phyloP scores from a whole-genome alignment of 1,139 yeast genomes.

The Suhomyces kunorum region DNA sequence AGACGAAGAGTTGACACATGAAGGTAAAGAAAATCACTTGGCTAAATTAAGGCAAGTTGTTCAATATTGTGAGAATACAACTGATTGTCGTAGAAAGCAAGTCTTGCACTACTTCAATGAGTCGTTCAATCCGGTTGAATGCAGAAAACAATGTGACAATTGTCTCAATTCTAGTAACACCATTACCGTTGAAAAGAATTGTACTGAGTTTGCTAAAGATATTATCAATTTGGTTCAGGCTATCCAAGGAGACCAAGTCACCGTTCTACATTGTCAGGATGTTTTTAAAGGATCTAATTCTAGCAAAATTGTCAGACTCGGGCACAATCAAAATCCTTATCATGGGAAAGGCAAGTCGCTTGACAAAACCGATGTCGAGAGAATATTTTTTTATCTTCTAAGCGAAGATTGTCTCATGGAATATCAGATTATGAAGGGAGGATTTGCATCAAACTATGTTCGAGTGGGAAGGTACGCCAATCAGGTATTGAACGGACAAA shows the following conservation, averaged over 20 bases:
- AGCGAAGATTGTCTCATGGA: conserved; percentile 71
- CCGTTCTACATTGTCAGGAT: conserved; percentile 80
- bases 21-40: conserved; percentile 74
- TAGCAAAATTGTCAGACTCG: conserved; percentile 59
- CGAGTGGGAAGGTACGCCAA: conserved; percentile 56
- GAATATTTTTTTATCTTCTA: conserved; percentile 77
- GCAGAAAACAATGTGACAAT: conserved; percentile 82
- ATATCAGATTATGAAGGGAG: conserved; percentile 71
- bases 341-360: conserved; percentile 73
- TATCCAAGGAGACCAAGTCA: conserved; percentile 62
- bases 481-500: conserved; percentile 45
- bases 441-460: conserved; percentile 79
- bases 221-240: conserved; percentile 60
- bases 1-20: conserved; percentile 65
- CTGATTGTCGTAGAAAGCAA: conserved; percentile 88
- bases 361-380: conserved; percentile 69
- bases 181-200: conserved; percentile 59
- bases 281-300: conserved; percentile 74
- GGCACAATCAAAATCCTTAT: conserved; percentile 58
- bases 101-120: conserved; percentile 91
- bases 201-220: conserved; percentile 63
- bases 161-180: conserved; percentile 53
- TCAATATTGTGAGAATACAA: conserved; percentile 86
- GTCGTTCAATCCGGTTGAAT: conserved; percentile 62
- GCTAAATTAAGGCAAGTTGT: conserved; percentile 79